Evolutionary conservation across 2,329 filamentous ascomycete genomes (phyloP).

Genomic region (Aureobasidium musti): DNA sequence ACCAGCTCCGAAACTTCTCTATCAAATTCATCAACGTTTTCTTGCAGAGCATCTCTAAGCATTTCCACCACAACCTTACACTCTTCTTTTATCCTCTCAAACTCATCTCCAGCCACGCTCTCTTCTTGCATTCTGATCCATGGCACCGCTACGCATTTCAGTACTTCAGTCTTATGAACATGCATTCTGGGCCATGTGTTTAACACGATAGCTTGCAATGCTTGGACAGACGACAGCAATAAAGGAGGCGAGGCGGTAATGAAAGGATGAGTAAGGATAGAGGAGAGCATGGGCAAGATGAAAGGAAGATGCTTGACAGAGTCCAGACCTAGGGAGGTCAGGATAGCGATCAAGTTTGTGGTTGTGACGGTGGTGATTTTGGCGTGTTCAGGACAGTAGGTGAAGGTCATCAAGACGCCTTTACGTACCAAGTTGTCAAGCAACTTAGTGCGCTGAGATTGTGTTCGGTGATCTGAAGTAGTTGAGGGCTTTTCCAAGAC

Average conservation of each 20-base stretch:
- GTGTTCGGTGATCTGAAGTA: constrained; percentile 32
- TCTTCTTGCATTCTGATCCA: constrained; percentile 41
- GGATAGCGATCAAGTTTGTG: constrained; percentile 51
- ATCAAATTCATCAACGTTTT: constrained; percentile 36
- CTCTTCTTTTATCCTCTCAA: constrained; percentile 32
- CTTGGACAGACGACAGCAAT: constrained; percentile 55
- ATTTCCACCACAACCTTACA: constrained; percentile 35
- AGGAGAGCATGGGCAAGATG: constrained; percentile 66
- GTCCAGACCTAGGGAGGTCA: constrained; percentile 62
- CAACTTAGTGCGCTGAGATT: constrained; percentile 38
- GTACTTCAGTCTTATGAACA: constrained; percentile 63
- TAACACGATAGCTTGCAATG: constrained; percentile 60
- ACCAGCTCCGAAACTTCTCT: constrained; percentile 38
- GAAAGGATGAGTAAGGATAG: constrained; percentile 70
- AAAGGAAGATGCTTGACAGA: constrained; percentile 69
- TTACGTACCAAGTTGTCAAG: constrained; percentile 51
- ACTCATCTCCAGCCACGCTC: not conserved
- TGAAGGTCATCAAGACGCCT: constrained; percentile 49
- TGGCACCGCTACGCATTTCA: constrained; percentile 56
- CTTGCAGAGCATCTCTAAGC: constrained; percentile 34
- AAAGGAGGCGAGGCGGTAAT: constrained; percentile 57
- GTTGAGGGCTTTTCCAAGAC: constrained; percentile 32
- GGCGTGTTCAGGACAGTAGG: constrained; percentile 62
- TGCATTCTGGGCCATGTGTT: constrained; percentile 70
- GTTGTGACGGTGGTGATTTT: constrained; percentile 61